Conservation (phyloP, 1,139 yeast genomes). For the Geotrichum histeridarum region DNA sequence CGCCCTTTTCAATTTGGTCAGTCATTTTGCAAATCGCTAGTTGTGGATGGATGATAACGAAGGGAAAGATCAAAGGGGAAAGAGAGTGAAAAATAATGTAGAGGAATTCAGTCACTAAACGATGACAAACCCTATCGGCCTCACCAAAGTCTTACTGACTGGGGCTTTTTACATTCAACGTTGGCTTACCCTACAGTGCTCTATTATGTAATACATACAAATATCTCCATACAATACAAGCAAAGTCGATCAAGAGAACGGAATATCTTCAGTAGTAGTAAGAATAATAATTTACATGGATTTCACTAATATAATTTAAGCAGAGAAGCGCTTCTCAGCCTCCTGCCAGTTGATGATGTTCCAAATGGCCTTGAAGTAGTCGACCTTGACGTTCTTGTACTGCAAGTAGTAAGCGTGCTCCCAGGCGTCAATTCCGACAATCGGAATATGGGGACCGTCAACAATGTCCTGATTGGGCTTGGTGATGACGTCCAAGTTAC, state of each 20-base stretch:
- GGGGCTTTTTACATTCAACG: too few relatives aligned
- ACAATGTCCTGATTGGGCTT: conserved; percentile 90
- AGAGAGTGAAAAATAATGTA: too few relatives aligned
- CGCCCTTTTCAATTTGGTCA: conserved; percentile 21
- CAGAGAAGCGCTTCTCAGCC: conserved; percentile 64
- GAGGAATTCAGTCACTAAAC: too few relatives aligned
- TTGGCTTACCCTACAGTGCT: too few relatives aligned
- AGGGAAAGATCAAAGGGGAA: too few relatives aligned
- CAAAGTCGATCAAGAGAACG: background rate
- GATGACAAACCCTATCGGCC: too few relatives aligned
- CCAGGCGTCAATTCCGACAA: conserved; percentile 97
- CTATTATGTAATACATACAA: too few relatives aligned
- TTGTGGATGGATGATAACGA: too few relatives aligned
- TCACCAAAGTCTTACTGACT: too few relatives aligned
- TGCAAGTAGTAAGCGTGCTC: conserved; percentile 97
- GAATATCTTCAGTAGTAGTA: background rate
- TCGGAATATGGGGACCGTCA: conserved; percentile 65
- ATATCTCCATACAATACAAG: background rate
- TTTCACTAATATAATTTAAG: conserved; percentile 21
- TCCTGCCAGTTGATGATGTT: conserved; percentile 94
- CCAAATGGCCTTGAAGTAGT: conserved; percentile 96
- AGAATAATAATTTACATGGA: background rate
- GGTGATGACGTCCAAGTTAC: conserved; percentile 77
- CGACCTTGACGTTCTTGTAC: conserved; percentile 89
- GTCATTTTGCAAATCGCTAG: background rate